Evolutionary conservation across 1,284 basidiomycete genomes (phyloP), one percentile per base, ranked within the genome.

Genomic region (Mycena citricolor): DNA sequence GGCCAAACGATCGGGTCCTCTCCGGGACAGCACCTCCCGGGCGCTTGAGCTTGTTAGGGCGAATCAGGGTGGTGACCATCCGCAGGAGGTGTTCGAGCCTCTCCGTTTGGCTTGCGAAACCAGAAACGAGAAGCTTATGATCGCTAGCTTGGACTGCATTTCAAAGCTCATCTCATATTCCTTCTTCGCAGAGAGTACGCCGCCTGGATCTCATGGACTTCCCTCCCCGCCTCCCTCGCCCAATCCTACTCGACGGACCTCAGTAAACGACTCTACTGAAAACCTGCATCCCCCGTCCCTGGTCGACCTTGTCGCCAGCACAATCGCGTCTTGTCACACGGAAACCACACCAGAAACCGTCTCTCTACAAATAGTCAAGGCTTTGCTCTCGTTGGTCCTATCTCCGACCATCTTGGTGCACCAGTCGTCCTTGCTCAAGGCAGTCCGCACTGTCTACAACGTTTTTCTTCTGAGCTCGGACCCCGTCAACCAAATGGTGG

Each of bases 161-260:
- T 90, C 92, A 36, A 98, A 98, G 67, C 81, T 98, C 56, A 90
- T 97, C 52, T 93, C 92, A 7, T 92, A 97, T 64, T 92, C 90
- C 26, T 97, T 97, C 76, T 97, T 98, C 60, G 77, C 77, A 33
- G 90, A 91, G 54, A 64, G 76, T 20, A 69, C 75, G 23, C 66
- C 70, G 31, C 65, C 73, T n/a, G 52, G 65, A 14, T 61, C 64
- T 38, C 61, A 67, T 40, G 56, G 64, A 13, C 64, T 76, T 37
- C 67, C 75, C 4, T 87, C 86, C 1, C 86, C 88, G 14, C 86
- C 86, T 22, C 74, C 81, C 13, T 87, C 86, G 21, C 87, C 86
- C 12, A 70, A 72, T 38, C 70, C 75, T 8, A 64, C 68, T 38
- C 63, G 66, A 38, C 69, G 73, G 32, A 63, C 57, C 39, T 69